Evolutionary conservation across 352 stramenopile species (phyloP), one percentile per base, ranked within the genome.

Genomic region (Globisporangium heterothallicum): DNA sequence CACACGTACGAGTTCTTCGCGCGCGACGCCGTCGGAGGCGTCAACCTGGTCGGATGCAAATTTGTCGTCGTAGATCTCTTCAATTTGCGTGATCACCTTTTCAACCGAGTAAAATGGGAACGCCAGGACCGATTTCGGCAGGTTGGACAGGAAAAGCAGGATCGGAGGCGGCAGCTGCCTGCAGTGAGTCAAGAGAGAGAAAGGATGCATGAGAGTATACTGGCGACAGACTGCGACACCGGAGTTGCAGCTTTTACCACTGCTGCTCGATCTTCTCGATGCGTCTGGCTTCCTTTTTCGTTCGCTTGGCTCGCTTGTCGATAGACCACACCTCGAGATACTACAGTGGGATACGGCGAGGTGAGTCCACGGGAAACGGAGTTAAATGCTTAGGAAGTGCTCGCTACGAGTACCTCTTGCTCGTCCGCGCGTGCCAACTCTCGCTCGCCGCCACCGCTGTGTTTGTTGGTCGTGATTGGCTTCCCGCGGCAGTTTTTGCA

Each of bases 21-120:
- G 63, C 4, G 69, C 74, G 16, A 87, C 75, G 18, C 79, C 77
- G 25, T 91, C 79, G 0, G 69, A 63, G 52, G 76, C 68, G 42
- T 91, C 79, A 4, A 57, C 65, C 42, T 63, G 61, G 35, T 91
- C 79, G 2, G 74, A 85, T 6, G 49, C 57, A 19, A 83, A 81
- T 49, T 91, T 91, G 61, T 87, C 77, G 49, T 91, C 71, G 48
- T 88, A 91, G n/a, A 91, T 84, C 14, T 44, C 49, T 55, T 91
- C 79, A 27, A 91, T 86, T 42, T 76, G 73, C 10, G 57, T 25
- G 16, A 86, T 68, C 7, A 87, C 70, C 0, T 72, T 42, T 19
- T 72, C 65, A 3, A 85, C 51, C 27, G 64, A 58, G 42, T 85
- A 86, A 34, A 86, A 85, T 4, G 70, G 74, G 27, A 88, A 86